Base-by-base conservation (phyloP, 148 eudicot species). In the Fagopyrum homotropicum region DNA sequence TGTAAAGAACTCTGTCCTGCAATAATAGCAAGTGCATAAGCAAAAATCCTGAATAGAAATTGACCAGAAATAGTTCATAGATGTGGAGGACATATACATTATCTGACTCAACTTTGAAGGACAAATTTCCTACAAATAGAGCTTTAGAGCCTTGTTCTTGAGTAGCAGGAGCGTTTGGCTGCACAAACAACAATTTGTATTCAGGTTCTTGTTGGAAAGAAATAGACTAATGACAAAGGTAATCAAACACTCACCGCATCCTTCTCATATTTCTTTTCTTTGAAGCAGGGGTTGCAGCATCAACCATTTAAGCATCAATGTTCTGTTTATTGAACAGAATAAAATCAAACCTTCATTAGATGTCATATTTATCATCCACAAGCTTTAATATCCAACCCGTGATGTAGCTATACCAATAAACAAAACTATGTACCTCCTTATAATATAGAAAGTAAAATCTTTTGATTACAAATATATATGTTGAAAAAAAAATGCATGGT, bases 241-340 rank as follows among this genome's bases (percentile, higher is more conserved):
- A 10, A 55, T 12, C 9, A n/a, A 6, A n/a, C 57, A 66, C 48
- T 35, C 16, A 93, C 92, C 68, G 86, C n/a, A n/a, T n/a, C n/a
- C n/a, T n/a, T n/a, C n/a, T n/a, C n/a, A n/a, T n/a, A n/a, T n/a
- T n/a, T n/a, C n/a, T n/a, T n/a, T n/a, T n/a, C n/a, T n/a, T n/a
- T n/a, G n/a, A n/a, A n/a, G n/a, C 80, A 51, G 84, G 76, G 50
- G 83, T 60, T 10, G 68, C 69, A 17, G 87, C 96, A 78, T 91
- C 98, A 44, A 82, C 90, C 97, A 95, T 95, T 76, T 95, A 83
- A 3, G 86, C 91, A 82, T 92, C 93, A 1, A 81, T 76, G 11
- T 72, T 89, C 98, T 93, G 88, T 54, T 40, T 5, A 43, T 5
- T 2, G 4, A 15, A 66, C 35, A 66, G 1, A 35, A 11, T 1